Evolutionary conservation across 441 rosid genomes (phyloP), one percentile per base, ranked within the genome.

Genomic region (Hypseocharis bilobata): DNA sequence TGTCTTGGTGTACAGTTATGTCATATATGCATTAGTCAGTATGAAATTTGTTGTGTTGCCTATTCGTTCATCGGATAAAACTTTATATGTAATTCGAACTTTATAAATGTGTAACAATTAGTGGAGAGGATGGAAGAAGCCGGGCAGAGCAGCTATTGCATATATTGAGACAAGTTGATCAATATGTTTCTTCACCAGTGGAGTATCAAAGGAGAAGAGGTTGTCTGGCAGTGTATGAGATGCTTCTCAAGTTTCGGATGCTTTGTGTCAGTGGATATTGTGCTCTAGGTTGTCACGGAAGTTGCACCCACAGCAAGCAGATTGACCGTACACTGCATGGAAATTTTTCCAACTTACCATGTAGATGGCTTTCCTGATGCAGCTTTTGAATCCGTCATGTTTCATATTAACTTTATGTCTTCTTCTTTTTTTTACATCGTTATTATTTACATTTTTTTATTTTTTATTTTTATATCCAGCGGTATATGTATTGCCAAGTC

Each of bases 51-150:
- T 22, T 45, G 58, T 65, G 7, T 57, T 40, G 60, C 60, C 25
- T n/a, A 44, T 49, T 60, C 20, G 27, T 34, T 57, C 42, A 19
- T 64, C 29, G 26, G 36, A 64, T 54, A 56, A 49, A 29, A 65
- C 22, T 65, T 40, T 20, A 11, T 66, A 59, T 30, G 26, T 49
- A 67, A 40, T 40, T 34, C 68, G 34, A 61, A 34, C 67, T 68
- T n/a, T 47, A 63, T 81, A 69, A 70, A 23, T 71, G 61, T 80
- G 62, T 72, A 74, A 74, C 63, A 75, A 73, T 67, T 78, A 94
- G 99, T 78, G 99, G 99, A 77, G 99, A 89, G 83, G 99, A 94
- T 83, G 99, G 99, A 71, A 82, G 98, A 86, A 94, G 96, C 76
- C 83, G 99, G 76, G 96, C 96, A 4, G 99, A 94, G 84, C 99